A percentile compares a stretch with the other conserved stretches of the same genome.
Conservation (phyloP, 2,329 filamentous ascomycete species). For the Cercospora brassicicola region DNA sequence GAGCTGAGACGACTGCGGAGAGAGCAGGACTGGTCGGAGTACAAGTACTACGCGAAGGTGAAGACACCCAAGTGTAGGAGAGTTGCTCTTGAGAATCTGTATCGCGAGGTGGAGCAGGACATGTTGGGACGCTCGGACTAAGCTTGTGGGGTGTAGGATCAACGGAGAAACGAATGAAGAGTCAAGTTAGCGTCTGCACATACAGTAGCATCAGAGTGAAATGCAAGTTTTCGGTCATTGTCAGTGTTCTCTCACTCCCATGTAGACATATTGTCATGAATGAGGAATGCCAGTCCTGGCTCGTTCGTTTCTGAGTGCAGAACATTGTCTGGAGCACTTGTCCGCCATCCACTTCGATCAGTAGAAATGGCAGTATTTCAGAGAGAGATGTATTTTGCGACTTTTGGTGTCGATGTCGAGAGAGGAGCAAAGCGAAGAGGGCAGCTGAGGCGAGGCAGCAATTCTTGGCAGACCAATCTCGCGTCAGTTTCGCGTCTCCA, state of each 20-base stretch:
- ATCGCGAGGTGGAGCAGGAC: not conserved
- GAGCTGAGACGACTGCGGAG: not conserved
- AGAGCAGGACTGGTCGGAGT: not conserved
- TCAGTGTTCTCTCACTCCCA: not conserved
- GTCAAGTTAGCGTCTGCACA: not conserved
- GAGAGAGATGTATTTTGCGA: not conserved
- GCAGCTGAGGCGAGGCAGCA: not conserved
- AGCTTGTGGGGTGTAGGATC: not conserved
- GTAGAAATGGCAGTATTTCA: not conserved
- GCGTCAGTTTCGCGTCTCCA: conserved; percentile 2
- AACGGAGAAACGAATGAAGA: not conserved
- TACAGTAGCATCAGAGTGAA: not conserved
- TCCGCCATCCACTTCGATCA: not conserved
- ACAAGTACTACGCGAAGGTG: not conserved
- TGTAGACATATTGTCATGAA: not conserved
- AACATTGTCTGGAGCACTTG: not conserved
- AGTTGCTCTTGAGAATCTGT: not conserved
- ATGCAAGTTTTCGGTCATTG: not conserved
- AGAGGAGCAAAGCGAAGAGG: not conserved
- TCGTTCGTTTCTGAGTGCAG: not conserved
- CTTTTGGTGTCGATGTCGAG: not conserved
- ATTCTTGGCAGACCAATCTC: not conserved
- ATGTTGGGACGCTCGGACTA: not conserved
- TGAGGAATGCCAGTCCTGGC: not conserved
- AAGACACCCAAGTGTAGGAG: not conserved